Conservation (phyloP, 306 rosid genomes). For the Glycine tomentella region DNA sequence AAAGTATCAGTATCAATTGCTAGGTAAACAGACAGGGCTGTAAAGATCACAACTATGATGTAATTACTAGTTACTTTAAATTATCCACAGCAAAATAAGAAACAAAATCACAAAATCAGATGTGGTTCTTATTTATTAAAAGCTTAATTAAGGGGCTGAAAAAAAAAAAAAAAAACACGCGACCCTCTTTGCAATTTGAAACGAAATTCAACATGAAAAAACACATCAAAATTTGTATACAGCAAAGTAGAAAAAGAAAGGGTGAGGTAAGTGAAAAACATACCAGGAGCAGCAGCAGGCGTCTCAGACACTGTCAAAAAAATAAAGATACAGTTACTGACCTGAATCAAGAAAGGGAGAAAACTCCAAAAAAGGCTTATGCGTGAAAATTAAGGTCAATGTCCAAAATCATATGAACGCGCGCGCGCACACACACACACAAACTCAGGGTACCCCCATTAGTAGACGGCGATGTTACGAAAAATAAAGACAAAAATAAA, state of each 20-base stretch:
- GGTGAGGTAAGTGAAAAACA: slow-evolving; percentile 14
- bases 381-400: slow-evolving; percentile 9
- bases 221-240: not conserved
- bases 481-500: not conserved
- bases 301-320: slow-evolving; percentile 70
- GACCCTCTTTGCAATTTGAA: not conserved
- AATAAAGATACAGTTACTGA: not conserved
- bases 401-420: too few relatives aligned
- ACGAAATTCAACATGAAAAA: too few relatives aligned
- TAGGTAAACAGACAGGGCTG: not conserved
- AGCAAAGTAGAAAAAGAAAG: not conserved
- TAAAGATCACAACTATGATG: not conserved
- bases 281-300: slow-evolving; percentile 83
- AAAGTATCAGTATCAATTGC: not conserved
- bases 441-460: too few relatives aligned
- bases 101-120: slow-evolving; percentile 14
- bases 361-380: not conserved
- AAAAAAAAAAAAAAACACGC: not conserved
- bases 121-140: not conserved
- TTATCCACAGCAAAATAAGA: not conserved
- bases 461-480: not conserved
- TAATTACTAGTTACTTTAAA: not conserved
- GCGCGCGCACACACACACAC: too few relatives aligned
- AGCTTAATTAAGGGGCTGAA: not conserved
- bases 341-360: not conserved